Conservation (phyloP, 306 rosid genomes). For the Rosa multiflora region DNA sequence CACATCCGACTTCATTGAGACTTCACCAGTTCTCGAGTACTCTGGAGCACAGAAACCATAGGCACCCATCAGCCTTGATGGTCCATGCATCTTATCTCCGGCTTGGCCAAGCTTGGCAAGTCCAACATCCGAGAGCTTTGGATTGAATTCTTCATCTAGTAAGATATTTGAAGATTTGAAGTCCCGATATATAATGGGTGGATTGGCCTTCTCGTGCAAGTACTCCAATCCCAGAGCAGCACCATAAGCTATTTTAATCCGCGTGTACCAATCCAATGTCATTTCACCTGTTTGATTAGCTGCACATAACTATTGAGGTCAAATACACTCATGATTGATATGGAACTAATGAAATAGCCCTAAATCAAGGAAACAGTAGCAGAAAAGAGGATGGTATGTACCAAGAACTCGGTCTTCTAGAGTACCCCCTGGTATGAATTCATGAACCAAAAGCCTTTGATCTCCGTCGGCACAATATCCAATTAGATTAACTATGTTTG, state of each 20-base stretch:
- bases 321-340: neutral
- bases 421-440: constrained; percentile 61
- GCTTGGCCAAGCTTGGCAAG: constrained; percentile 53
- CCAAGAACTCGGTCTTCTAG: constrained; percentile 67
- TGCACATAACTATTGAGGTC: constrained; percentile 26
- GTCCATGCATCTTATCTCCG: constrained; percentile 49
- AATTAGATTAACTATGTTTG: constrained; percentile 63
- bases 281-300: constrained; percentile 34
- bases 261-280: constrained; percentile 65
- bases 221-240: constrained; percentile 78
- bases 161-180: constrained; percentile 70
- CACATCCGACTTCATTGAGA: constrained; percentile 78
- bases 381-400: constrained; percentile 15
- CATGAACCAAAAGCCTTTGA: constrained; percentile 86
- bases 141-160: constrained; percentile 55
- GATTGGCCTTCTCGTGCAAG: constrained; percentile 77
- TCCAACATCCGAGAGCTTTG: constrained; percentile 83
- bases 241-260: constrained; percentile 69
- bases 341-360: neutral
- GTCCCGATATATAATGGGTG: constrained; percentile 73
- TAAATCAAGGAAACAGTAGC: neutral
- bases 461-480: constrained; percentile 98
- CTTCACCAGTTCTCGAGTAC: constrained; percentile 58
- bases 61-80: constrained; percentile 79
- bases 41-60: constrained; percentile 92